These are phyloP conservation scores for Hypoxylon sp. DNA, from an alignment of 2,329 filamentous ascomycete genomes.

Conservation along the genomic window DNA sequence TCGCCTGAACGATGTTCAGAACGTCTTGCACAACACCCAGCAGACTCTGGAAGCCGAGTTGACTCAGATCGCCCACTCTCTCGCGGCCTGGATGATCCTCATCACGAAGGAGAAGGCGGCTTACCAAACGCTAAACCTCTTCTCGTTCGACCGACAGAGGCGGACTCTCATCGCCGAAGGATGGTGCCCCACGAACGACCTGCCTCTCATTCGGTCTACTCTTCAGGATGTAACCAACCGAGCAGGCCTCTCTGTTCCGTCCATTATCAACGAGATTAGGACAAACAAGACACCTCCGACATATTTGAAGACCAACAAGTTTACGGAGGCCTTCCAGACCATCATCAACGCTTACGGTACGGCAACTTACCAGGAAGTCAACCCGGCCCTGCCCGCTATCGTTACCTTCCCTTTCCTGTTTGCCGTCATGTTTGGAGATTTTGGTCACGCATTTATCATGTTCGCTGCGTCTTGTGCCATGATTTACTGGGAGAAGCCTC, in stretches of 20 bases:
- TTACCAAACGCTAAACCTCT: conserved; percentile 93
- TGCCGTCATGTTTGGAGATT: conserved; percentile 99
- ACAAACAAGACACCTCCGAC: conserved; percentile 98
- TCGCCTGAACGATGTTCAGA: conserved; percentile 88
- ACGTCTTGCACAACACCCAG: conserved; percentile 94
- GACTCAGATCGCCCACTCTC: conserved; percentile 89
- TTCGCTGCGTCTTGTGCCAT: conserved; percentile 84
- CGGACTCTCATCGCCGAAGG: conserved; percentile 98
- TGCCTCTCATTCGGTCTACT: conserved; percentile 89
- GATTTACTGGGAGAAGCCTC: conserved; percentile 95
- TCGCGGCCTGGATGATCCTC: conserved; percentile 97
- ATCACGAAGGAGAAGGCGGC: conserved; percentile 99
- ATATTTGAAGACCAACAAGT: conserved; percentile 98
- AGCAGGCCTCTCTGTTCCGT: conserved; percentile 95
- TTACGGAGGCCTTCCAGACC: conserved; percentile 97
- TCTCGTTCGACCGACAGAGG: conserved; percentile 94
- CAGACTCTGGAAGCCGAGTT: conserved; percentile 92
- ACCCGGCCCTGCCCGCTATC: conserved; percentile 93
- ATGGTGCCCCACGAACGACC: conserved; percentile 93
- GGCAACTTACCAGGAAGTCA: conserved; percentile 96
- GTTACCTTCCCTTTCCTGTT: conserved; percentile 99
- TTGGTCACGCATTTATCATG: conserved; percentile 94
- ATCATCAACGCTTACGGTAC: conserved; percentile 99
- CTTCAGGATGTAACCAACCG: conserved; percentile 97
- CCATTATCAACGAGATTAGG: conserved; percentile 97